These are phyloP conservation scores for Fusarium nurragi DNA, from an alignment of 2,329 filamentous ascomycete genomes.

Conservation along the genomic window DNA sequence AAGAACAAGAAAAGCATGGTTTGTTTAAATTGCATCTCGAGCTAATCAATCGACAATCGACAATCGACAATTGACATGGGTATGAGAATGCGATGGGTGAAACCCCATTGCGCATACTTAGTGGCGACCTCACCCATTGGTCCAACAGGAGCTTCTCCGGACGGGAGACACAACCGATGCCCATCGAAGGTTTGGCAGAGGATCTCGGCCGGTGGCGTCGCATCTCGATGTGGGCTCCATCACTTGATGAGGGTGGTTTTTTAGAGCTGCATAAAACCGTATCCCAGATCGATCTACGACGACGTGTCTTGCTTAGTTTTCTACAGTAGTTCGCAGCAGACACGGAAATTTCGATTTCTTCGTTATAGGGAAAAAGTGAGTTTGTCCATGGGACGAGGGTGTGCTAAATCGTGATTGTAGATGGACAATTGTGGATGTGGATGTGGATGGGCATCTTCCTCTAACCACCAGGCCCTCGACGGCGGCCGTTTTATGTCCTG, in stretches of 20 bases:
- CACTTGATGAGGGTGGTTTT: constrained; percentile 21
- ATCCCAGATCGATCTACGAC: constrained; percentile 32
- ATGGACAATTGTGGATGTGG: constrained; percentile 8
- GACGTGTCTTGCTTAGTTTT: constrained; percentile 4
- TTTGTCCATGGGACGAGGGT: background rate
- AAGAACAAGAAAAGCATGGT: background rate
- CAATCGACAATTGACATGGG: constrained; percentile 2
- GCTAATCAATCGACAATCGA: background rate
- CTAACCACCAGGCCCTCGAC: background rate
- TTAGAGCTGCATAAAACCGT: constrained; percentile 2
- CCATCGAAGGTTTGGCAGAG: constrained; percentile 37
- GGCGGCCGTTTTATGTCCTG: constrained; percentile 28
- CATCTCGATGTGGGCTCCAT: constrained; percentile 37
- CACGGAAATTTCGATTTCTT: background rate
- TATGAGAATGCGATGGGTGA: background rate
- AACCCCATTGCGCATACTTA: background rate
- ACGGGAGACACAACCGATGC: constrained; percentile 14
- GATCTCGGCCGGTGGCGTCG: constrained; percentile 37
- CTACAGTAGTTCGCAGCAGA: background rate
- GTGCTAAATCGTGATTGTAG: background rate
- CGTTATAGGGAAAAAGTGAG: background rate
- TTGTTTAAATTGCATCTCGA: background rate
- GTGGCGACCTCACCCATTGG: constrained; percentile 13
- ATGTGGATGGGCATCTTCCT: constrained; percentile 4
- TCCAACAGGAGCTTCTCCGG: background rate